Evolutionary conservation across 2,329 filamentous ascomycete genomes (phyloP), one percentile per base, ranked within the genome.

Genomic region (Venturia effusa): DNA sequence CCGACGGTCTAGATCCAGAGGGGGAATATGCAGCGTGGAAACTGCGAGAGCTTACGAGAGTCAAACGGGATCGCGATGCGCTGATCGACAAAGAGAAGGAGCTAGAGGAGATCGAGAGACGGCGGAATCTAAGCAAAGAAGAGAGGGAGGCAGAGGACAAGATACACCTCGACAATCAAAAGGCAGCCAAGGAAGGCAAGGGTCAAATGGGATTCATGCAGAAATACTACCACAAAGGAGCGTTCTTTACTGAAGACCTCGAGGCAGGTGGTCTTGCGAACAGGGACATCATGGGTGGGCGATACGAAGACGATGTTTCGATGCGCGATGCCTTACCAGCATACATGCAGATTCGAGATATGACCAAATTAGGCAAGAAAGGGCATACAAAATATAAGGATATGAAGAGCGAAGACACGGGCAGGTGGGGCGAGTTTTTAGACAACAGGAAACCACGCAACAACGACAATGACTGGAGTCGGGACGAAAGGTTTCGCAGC

Each of bases 141-240:
- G 92, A 97, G 76, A 85, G 94, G 59, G 85, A 87, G 65, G 87
- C 85, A 65, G 94, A 99, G 74, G 94, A 99, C 74, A 84, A 86
- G 54, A 89, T 83, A 61, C 90, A 85, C 74, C 78, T 97, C 22
- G 86, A 87, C 0, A 81, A 82, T 68, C 93, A 97, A 75, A 85
- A 88, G 69, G 88, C 89, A 67, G 92, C 96, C 67, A 79, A 80
- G 30, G 89, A 90, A 70, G 66, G 80, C 61, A 87, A 88, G 66
- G 91, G 91, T 62, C 88, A 93, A 76, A 90, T 94, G 81, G 84
- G 84, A 1, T 97, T 86, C 74, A 90, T 97, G 89, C 92, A 97
- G 72, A 92, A 92, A 73, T 99, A 97, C 78, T 92, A 90, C 76
- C 94, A 99, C 81, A 93, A 92, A 77, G 94, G 94, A 60, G 94